These are phyloP conservation scores for Ascochyta lentis DNA, from an alignment of 2,329 filamentous ascomycete species.

Conservation along the genomic window DNA sequence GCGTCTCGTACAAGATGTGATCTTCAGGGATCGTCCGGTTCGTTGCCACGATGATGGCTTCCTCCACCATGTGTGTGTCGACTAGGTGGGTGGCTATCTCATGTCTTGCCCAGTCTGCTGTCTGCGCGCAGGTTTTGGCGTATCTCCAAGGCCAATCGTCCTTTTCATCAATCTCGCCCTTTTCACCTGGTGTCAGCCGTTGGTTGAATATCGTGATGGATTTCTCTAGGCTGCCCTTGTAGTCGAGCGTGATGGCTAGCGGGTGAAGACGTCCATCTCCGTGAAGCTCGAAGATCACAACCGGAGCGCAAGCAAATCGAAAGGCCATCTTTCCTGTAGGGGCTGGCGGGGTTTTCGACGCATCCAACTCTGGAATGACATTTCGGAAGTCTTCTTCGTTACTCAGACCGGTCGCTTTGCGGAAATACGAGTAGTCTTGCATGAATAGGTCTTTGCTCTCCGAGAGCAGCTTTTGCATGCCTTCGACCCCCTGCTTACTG, in stretches of 20 bases:
- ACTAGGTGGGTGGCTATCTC: constrained; percentile 16
- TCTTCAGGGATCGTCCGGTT: constrained; percentile 16
- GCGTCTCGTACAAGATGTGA: constrained; percentile 10
- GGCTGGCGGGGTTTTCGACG: not conserved
- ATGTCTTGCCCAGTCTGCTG: constrained; percentile 16
- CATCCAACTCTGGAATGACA: constrained; percentile 1
- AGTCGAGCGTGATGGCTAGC: constrained; percentile 15
- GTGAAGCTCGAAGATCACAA: constrained; percentile 16
- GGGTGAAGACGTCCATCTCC: constrained; percentile 12
- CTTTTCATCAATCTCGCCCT: constrained; percentile 6
- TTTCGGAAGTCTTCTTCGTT: constrained; percentile 3
- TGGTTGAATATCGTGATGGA: constrained; percentile 16
- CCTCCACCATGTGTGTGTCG: constrained; percentile 17
- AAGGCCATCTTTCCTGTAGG: constrained; percentile 2
- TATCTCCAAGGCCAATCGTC: constrained; percentile 17
- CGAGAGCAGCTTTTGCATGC: constrained; percentile 4
- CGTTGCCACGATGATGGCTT: constrained; percentile 18
- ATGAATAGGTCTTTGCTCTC: constrained; percentile 3
- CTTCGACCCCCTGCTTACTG: constrained; percentile 1
- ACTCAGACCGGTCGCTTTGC: constrained; percentile 5
- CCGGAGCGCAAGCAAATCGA: constrained; percentile 12
- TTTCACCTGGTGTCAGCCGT: not conserved
- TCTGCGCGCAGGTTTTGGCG: constrained; percentile 17
- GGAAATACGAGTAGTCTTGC: constrained; percentile 19
- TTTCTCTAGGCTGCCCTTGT: constrained; percentile 11